Evolutionary conservation across 2,329 filamentous ascomycete species (phyloP), one percentile per base, ranked within the genome.

Genomic region (Aspergillus awamori): DNA sequence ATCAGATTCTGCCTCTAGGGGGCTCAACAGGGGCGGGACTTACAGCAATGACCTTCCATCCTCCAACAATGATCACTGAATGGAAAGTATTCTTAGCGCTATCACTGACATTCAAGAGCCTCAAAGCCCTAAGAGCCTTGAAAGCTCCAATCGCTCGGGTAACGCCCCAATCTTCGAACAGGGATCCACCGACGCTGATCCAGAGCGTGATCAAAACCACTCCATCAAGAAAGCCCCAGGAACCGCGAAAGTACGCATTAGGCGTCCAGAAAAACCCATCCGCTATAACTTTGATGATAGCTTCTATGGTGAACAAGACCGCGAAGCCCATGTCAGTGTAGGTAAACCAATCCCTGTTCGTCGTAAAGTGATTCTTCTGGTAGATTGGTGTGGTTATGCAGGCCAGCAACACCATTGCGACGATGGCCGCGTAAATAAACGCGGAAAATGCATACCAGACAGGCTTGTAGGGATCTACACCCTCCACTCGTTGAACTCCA

Each of bases 211-310:
- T 81, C 56, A 99, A 82, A 66, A 99, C 95, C 48, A 98, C 78
- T 0, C 90, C 92, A 72, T 99, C 95, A 66, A 99, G 97, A 63
- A 97, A 88, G 6, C 95, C 96, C 95, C 95, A 99, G 0, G 93
- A 94, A 72, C 94, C 94, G 69, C 95, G 89, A 74, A 97, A 92
- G 74, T 97, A 99, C 2, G 96, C 96, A 77, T 99, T 97, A 0
- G 95, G 95, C 0, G 95, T 97, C 87, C 92, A 98, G 74, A 97
- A 90, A 69, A 97, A 90, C 7, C 95, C 95, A 78, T 99, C 95
- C 0, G 95, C 95, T 69, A 99, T 87, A 58, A 96, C 88, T 76
- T 99, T 99, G 79, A 99, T 93, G 5, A 88, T 71, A 0, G 93
- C 92, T 76, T 99, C 95, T 6, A 91, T 73, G 0, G 90, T 90